Conservation (phyloP, 768 basidiomycete species). For the Neoboletus magnificus region DNA sequence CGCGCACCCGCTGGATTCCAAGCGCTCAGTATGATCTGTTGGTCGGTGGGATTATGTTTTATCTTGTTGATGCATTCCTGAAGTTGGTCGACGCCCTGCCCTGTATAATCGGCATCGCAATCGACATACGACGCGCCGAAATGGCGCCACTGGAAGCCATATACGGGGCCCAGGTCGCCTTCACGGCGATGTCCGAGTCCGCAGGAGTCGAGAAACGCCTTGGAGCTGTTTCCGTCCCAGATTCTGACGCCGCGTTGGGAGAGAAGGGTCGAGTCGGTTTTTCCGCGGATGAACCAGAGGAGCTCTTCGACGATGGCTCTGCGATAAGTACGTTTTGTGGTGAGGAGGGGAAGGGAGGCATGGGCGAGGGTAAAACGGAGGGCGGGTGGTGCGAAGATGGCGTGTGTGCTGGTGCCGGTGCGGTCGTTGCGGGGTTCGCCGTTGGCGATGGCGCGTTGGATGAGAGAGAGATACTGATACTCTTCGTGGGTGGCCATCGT, state of each 20-base stretch:
- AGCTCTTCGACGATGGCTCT: slow-evolving; percentile 92
- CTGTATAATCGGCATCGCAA: slow-evolving; percentile 71
- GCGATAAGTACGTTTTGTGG: slow-evolving; percentile 91
- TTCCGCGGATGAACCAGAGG: slow-evolving; percentile 88
- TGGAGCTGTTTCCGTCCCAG: slow-evolving; percentile 95
- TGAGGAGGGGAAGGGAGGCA: slow-evolving; percentile 78
- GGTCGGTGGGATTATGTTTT: slow-evolving; percentile 86
- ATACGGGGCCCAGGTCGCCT: slow-evolving; percentile 82
- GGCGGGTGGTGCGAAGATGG: slow-evolving; percentile 62
- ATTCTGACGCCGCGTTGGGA: slow-evolving; percentile 86
- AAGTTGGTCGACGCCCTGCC: slow-evolving; percentile 90
- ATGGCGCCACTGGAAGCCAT: slow-evolving; percentile 84
- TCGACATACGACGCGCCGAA: slow-evolving; percentile 83
- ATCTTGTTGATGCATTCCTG: slow-evolving; percentile 88
- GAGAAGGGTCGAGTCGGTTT: slow-evolving; percentile 75
- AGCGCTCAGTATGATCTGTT: slow-evolving; percentile 90
- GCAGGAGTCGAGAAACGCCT: slow-evolving; percentile 78
- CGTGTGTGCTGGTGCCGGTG: too few relatives aligned
- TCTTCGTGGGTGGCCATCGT: too few relatives aligned
- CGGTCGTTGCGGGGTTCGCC: too few relatives aligned
- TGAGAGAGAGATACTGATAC: too few relatives aligned
- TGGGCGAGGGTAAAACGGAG: slow-evolving; percentile 84
- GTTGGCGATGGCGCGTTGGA: too few relatives aligned
- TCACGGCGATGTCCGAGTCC: slow-evolving; percentile 79
- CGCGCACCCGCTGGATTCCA: slow-evolving; percentile 93